Evolutionary conservation across 306 rosid genomes (phyloP).

Genomic region (Carpinus viminea): DNA sequence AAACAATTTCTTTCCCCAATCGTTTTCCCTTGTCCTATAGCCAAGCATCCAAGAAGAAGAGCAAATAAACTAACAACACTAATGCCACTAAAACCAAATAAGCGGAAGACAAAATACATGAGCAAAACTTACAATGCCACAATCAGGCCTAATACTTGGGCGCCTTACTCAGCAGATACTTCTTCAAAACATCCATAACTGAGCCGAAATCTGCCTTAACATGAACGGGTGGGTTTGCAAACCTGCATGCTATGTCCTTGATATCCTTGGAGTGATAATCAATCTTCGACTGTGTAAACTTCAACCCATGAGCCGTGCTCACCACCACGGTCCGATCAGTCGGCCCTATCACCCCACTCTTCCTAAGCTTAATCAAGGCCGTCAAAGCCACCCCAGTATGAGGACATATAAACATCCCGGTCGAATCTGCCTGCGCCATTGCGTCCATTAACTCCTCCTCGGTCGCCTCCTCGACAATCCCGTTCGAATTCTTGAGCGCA

Average conservation of each 20-base stretch:
- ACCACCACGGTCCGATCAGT: constrained; percentile 82
- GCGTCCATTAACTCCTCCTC: constrained; percentile 93
- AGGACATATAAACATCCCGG: constrained; percentile 90
- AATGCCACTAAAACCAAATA: not conserved
- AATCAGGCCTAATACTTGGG: constrained; percentile 43
- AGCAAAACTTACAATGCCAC: constrained; percentile 28
- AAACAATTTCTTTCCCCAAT: not conserved
- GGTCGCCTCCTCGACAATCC: constrained; percentile 91
- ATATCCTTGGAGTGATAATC: constrained; percentile 78
- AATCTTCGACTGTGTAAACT: constrained; percentile 77
- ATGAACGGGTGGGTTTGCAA: constrained; percentile 70
- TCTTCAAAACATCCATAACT: constrained; percentile 88
- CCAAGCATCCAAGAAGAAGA: not conserved
- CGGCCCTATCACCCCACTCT: constrained; percentile 60
- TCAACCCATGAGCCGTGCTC: constrained; percentile 90
- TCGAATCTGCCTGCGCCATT: constrained; percentile 75
- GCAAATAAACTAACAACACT: constrained; percentile 1
- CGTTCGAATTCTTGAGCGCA: constrained; percentile 65
- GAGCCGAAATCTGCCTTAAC: constrained; percentile 85
- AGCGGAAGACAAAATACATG: constrained; percentile 11
- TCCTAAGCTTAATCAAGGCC: constrained; percentile 73
- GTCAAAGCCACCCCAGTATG: constrained; percentile 94
- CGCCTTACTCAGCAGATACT: constrained; percentile 72
- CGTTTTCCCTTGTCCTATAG: constrained; percentile 8
- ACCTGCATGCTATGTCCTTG: constrained; percentile 73